Conservation (phyloP, 2,329 filamentous ascomycete species). For the Nothophaeocryptopus gaeumannii region DNA sequence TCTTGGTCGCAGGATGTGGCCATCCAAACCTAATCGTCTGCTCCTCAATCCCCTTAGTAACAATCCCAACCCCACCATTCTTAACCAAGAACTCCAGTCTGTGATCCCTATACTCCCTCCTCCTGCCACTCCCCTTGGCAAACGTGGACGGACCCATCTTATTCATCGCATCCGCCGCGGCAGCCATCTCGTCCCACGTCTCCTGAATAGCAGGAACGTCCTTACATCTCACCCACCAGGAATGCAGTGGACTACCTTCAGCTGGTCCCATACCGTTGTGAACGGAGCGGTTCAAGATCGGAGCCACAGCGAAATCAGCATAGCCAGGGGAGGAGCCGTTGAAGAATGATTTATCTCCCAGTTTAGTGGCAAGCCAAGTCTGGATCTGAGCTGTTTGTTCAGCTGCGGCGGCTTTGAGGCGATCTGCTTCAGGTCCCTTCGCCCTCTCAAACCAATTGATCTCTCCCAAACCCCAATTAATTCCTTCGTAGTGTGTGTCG, state of each 20-base stretch:
- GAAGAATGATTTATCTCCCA: slow-evolving; percentile 29
- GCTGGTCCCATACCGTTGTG: slow-evolving; percentile 23
- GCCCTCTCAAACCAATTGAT: slow-evolving; percentile 27
- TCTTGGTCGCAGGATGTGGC: slow-evolving; percentile 12
- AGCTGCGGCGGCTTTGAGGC: slow-evolving; percentile 27
- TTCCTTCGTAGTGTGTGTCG: slow-evolving; percentile 34
- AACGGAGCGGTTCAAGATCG: slow-evolving; percentile 27
- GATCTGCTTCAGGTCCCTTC: slow-evolving; percentile 23
- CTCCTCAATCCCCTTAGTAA: slow-evolving; percentile 22
- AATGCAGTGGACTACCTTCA: slow-evolving; percentile 16
- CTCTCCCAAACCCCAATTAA: slow-evolving; percentile 30
- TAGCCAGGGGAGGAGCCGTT: slow-evolving; percentile 28
- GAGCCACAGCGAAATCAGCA: slow-evolving; percentile 33
- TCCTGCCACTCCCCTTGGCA: slow-evolving; percentile 16
- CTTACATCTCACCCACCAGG: slow-evolving; percentile 24
- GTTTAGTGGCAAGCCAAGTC: slow-evolving; percentile 28
- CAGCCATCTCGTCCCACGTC: slow-evolving; percentile 28
- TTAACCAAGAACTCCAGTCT: slow-evolving; percentile 27
- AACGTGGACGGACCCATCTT: slow-evolving; percentile 14
- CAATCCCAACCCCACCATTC: slow-evolving; percentile 25
- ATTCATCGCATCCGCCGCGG: slow-evolving; percentile 20
- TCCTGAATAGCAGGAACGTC: slow-evolving; percentile 22
- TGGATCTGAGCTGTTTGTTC: slow-evolving; percentile 26
- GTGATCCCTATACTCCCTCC: slow-evolving; percentile 30
- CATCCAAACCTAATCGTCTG: slow-evolving; percentile 26